Percentiles rank a stretch among this genome's conserved stretches.
phyloP scores from a whole-genome alignment of 805 yeast species.

The Myxozyma neotropica region DNA sequence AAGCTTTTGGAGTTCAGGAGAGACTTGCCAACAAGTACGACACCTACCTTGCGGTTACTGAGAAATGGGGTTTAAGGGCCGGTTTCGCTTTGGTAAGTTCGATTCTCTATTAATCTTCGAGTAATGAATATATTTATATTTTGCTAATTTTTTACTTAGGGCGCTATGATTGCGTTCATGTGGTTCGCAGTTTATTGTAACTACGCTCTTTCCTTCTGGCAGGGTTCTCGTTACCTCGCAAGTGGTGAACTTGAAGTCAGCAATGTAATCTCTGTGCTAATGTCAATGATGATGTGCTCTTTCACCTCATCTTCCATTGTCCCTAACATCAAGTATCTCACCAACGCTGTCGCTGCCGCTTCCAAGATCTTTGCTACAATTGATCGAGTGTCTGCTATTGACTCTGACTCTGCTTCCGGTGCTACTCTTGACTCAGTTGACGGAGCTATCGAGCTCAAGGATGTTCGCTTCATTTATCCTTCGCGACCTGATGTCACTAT shows the following conservation, averaged over 20 bases:
- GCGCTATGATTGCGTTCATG: slow-evolving; percentile 45
- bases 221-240: slow-evolving; percentile 48
- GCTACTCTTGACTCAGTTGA: slow-evolving; percentile 35
- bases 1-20: slow-evolving; percentile 48
- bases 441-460: slow-evolving; percentile 77
- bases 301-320: slow-evolving; percentile 46
- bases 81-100: slow-evolving; percentile 35
- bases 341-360: slow-evolving; percentile 46
- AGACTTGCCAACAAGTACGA: slow-evolving; percentile 43
- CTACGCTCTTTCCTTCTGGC: slow-evolving; percentile 54
- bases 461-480: slow-evolving; percentile 87
- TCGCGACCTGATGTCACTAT: slow-evolving; percentile 77
- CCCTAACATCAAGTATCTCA: slow-evolving; percentile 44
- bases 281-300: slow-evolving; percentile 40
- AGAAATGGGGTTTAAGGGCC: slow-evolving; percentile 24
- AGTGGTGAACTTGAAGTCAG: slow-evolving; percentile 42
- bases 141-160: slow-evolving; percentile 37
- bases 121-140: background rate
- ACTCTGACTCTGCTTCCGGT: slow-evolving; percentile 37
- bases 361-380: slow-evolving; percentile 46
- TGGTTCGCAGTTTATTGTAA: slow-evolving; percentile 68
- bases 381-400: slow-evolving; percentile 46
- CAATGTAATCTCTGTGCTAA: slow-evolving; percentile 41
- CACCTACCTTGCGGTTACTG: slow-evolving; percentile 37
- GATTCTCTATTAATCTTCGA: background rate